Percentiles rank a stretch among this genome's conserved stretches.
phyloP scores from a whole-genome alignment of 2,329 filamentous ascomycete species.

The Xylaria multiplex region DNA sequence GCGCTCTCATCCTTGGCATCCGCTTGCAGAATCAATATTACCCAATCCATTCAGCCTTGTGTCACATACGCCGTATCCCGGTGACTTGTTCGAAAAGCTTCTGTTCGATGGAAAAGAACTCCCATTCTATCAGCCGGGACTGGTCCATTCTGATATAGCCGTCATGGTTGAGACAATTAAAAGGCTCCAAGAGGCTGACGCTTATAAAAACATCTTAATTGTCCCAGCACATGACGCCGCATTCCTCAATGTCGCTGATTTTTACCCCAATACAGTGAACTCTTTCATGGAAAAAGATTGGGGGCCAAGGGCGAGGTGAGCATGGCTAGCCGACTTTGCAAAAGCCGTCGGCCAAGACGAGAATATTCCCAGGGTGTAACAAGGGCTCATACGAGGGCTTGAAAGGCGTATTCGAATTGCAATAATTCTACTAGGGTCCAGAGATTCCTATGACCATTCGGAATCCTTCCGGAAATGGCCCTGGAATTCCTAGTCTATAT shows the following conservation, averaged over 20 bases:
- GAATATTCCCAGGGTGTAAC: constrained; percentile 38
- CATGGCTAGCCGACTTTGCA: constrained; percentile 62
- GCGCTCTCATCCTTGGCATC: constrained; percentile 39
- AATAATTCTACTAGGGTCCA: too few species aligned
- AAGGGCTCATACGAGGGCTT: too few species aligned
- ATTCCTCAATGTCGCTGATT: constrained; percentile 54
- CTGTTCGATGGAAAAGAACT: constrained; percentile 47
- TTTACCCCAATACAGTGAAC: constrained; percentile 61
- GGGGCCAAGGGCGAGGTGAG: constrained; percentile 58
- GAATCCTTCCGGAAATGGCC: too few species aligned
- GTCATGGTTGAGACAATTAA: constrained; percentile 46
- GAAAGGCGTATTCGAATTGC: too few species aligned
- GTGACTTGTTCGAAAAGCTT: constrained; percentile 43
- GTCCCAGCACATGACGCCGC: constrained; percentile 40
- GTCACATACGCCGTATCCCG: constrained; percentile 48
- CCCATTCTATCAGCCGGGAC: constrained; percentile 49
- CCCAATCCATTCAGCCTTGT: constrained; percentile 52
- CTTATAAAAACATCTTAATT: constrained; percentile 40
- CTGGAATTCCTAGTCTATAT: too few species aligned
- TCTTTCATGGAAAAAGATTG: constrained; percentile 58
- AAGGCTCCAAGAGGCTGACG: constrained; percentile 40
- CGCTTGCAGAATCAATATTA: constrained; percentile 47
- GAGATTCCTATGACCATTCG: too few species aligned
- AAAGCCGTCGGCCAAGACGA: constrained; percentile 51
- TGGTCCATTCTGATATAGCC: constrained; percentile 29